Evolutionary conservation across 2,329 filamentous ascomycete genomes (phyloP).

Genomic region (Capronia americana): DNA sequence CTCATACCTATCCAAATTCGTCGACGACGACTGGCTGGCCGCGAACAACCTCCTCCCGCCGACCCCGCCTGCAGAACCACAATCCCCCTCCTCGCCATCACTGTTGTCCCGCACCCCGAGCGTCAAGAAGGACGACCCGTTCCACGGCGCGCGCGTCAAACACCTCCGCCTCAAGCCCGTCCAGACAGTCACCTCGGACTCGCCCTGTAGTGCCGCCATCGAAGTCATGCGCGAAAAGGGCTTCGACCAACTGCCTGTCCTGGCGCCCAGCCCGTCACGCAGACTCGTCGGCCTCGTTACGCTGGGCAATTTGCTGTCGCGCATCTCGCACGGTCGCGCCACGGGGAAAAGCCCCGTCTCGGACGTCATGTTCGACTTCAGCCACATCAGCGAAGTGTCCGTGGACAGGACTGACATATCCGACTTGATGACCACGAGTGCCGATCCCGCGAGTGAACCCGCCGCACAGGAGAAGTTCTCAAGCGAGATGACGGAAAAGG

Average conservation of each 20-base stretch:
- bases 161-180: constrained; percentile 90
- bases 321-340: constrained; percentile 83
- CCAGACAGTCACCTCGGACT: constrained; percentile 76
- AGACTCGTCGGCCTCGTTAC: constrained; percentile 91
- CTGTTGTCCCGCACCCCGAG: constrained; percentile 46
- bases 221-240: constrained; percentile 98
- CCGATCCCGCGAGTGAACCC: constrained; percentile 30
- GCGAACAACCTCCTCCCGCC: constrained; percentile 87
- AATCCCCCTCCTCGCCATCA: constrained; percentile 38
- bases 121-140: constrained; percentile 66
- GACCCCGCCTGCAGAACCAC: constrained; percentile 56
- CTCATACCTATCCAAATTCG: constrained; percentile 97
- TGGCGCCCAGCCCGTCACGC: constrained; percentile 66
- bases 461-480: constrained; percentile 8
- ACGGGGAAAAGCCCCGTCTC: constrained; percentile 74
- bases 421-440: constrained; percentile 25
- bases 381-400: constrained; percentile 82
- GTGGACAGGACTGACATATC: constrained; percentile 78
- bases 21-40: constrained; percentile 97
- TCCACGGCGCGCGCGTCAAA: constrained; percentile 78
- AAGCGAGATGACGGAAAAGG: constrained; percentile 46
- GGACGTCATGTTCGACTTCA: constrained; percentile 97
- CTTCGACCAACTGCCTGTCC: constrained; percentile 95
- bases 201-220: constrained; percentile 82
- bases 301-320: constrained; percentile 89